These are phyloP conservation scores for Soucietia sequanensis DNA, from an alignment of 805 yeast species.

Conservation along the genomic window DNA sequence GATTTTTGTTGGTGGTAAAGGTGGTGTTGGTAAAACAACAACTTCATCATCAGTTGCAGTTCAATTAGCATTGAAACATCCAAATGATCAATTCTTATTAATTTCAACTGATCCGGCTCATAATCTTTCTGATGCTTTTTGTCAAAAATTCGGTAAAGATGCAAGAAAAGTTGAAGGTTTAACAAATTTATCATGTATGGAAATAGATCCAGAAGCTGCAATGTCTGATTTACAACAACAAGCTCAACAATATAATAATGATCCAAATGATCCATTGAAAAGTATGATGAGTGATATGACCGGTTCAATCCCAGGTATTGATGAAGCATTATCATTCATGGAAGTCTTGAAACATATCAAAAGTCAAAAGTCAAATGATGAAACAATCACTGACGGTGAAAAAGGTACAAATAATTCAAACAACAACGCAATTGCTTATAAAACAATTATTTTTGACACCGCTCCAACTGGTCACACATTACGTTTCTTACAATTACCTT, in stretches of 20 bases:
- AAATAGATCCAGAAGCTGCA: constrained; percentile 94
- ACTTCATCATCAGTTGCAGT: constrained; percentile 94
- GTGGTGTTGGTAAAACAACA: constrained; percentile 99
- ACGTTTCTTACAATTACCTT: constrained; percentile 91
- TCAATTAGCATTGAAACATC: constrained; percentile 84
- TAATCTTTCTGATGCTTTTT: constrained; percentile 95
- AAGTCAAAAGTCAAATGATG: constrained; percentile 47
- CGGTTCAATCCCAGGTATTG: constrained; percentile 96
- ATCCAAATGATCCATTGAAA: constrained; percentile 62
- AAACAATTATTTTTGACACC: constrained; percentile 95
- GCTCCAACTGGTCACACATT: constrained; percentile 99
- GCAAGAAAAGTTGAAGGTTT: constrained; percentile 92
- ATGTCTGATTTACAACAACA: constrained; percentile 77
- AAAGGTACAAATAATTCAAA: constrained; percentile 17
- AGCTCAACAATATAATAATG: constrained; percentile 54
- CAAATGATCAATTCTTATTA: constrained; percentile 74
- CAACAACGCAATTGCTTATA: constrained; percentile 45
- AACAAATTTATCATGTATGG: constrained; percentile 92
- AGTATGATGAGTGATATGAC: constrained; percentile 87
- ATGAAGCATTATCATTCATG: constrained; percentile 96
- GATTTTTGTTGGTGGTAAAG: constrained; percentile 99
- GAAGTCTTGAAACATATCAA: constrained; percentile 97
- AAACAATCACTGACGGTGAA: constrained; percentile 7
- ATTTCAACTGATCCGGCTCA: constrained; percentile 99
- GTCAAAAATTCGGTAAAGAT: constrained; percentile 96